phyloP scores from a whole-genome alignment of 768 basidiomycete genomes.

The Boletus coccyginus region DNA sequence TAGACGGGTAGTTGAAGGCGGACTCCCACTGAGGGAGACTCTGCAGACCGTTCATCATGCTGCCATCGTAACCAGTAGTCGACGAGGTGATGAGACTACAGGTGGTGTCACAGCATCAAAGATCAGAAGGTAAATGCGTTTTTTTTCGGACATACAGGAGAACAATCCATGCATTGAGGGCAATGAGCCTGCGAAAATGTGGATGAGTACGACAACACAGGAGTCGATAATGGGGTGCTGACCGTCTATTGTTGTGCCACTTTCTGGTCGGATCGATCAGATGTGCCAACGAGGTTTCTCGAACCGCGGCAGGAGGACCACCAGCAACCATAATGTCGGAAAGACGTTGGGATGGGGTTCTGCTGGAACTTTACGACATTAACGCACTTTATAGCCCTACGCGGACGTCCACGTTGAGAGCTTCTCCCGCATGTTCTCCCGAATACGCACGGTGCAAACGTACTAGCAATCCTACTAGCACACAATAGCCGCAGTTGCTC shows the following conservation, averaged over 20 bases:
- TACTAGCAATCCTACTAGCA: too few relatives aligned
- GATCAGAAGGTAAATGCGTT: neutral
- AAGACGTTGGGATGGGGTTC: slow-evolving; percentile 32
- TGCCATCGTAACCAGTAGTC: slow-evolving; percentile 73
- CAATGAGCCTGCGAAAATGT: slow-evolving; percentile 44
- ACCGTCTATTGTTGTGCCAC: slow-evolving; percentile 79
- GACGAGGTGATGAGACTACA: slow-evolving; percentile 68
- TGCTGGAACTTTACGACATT: neutral
- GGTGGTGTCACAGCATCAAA: neutral
- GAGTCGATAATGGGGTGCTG: slow-evolving; percentile 6
- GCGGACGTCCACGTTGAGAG: too few relatives aligned
- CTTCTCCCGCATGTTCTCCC: too few relatives aligned
- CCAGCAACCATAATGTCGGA: slow-evolving; percentile 50
- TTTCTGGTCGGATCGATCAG: slow-evolving; percentile 63
- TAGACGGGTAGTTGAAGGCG: slow-evolving; percentile 57
- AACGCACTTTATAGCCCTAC: neutral
- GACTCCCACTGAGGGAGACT: slow-evolving; percentile 61
- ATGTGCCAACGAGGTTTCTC: slow-evolving; percentile 43
- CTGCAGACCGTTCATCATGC: slow-evolving; percentile 80
- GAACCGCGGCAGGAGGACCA: slow-evolving; percentile 32
- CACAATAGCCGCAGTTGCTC: too few relatives aligned
- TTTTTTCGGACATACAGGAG: slow-evolving; percentile 49
- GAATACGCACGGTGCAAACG: too few relatives aligned
- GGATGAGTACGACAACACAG: neutral
- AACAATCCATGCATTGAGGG: slow-evolving; percentile 67